Conservation (phyloP, 768 basidiomycete genomes). For the Leccinum broughii region DNA sequence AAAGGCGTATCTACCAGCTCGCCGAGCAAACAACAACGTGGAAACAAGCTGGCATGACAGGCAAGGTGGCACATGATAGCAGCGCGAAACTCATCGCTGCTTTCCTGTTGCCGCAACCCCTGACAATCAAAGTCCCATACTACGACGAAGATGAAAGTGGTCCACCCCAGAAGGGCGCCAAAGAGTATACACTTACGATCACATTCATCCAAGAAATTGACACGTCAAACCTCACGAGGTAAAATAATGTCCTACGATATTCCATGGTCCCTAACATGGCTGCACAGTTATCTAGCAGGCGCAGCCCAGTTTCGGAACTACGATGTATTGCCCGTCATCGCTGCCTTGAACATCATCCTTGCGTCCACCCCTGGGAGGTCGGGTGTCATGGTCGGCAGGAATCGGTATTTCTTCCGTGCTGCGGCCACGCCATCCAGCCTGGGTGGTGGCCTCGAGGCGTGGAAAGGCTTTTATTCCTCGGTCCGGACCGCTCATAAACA, state of each 20-base stretch:
- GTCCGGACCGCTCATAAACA: constrained; percentile 42
- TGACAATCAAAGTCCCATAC: constrained; percentile 40
- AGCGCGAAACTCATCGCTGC: constrained; percentile 48
- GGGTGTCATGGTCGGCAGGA: constrained; percentile 53
- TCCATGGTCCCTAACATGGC: constrained; percentile 7
- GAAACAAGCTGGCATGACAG: constrained; percentile 40
- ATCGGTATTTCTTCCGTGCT: constrained; percentile 51
- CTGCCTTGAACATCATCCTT: constrained; percentile 53
- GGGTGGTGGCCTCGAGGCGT: constrained; percentile 57
- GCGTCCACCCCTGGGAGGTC: constrained; percentile 45
- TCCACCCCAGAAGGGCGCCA: constrained; percentile 31
- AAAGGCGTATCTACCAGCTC: constrained; percentile 47
- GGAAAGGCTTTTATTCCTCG: constrained; percentile 51
- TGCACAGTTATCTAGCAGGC: constrained; percentile 46
- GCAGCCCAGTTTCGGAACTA: constrained; percentile 42
- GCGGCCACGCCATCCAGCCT: constrained; percentile 34
- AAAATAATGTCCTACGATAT: constrained; percentile 7
- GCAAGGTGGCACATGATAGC: constrained; percentile 47
- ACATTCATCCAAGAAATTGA: constrained; percentile 45
- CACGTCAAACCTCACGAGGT: constrained; percentile 43
- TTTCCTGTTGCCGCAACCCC: constrained; percentile 40
- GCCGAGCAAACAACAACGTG: constrained; percentile 47
- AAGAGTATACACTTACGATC: constrained; percentile 46
- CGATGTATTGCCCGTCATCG: constrained; percentile 47
- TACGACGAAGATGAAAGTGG: constrained; percentile 48